Evolutionary conservation across 768 basidiomycete species (phyloP), one percentile per base, ranked within the genome.

Genomic region (Pleurotus djamor): DNA sequence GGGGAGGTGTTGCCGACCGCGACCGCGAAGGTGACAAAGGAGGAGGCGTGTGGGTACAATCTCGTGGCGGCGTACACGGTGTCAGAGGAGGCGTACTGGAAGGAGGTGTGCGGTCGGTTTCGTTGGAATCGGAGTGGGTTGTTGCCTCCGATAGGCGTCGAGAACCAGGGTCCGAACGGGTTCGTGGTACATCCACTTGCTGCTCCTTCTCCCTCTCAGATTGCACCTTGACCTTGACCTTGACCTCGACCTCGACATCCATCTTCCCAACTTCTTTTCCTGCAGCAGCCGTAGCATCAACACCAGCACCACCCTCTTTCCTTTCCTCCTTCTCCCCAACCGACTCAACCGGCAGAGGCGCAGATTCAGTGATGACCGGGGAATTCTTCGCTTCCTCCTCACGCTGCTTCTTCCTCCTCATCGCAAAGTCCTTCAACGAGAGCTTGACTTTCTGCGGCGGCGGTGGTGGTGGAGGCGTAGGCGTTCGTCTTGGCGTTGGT

Each of bases 371-470:
- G 13, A 47, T 17, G 16, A 4, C 45, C 13, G 45, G 10, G 3
- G 45, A 21, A 32, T 17, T 33, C 28, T 9, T 61, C 60, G 66
- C 62, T 32, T 9, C 49, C 63, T 82, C 79, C 62, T 82, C 81
- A 52, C 76, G 73, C 64, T 79, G 74, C 68, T 78, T 80, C 75
- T 79, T 80, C 76, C 79, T 84, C 59, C 85, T 70, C 34, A 81
- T 57, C 36, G 78, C 81, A 63, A 84, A 87, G 60, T 86, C 85
- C 64, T 80, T 82, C 50, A 87, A 67, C 0, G 85, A 82, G 69
- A 85, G 79, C 62, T 84, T 84, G 45, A 85, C 83, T 49, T 83
- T 82, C 12, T 71, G 70, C 4, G 72, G 71, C 9, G 69, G 72
- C 0, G 71, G 70, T 1, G 72, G 76, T 1, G 62, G 50, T 21